These are phyloP conservation scores for Plasmodium ovale DNA, from an alignment of 169 alveolate species.

Conservation along the genomic window DNA sequence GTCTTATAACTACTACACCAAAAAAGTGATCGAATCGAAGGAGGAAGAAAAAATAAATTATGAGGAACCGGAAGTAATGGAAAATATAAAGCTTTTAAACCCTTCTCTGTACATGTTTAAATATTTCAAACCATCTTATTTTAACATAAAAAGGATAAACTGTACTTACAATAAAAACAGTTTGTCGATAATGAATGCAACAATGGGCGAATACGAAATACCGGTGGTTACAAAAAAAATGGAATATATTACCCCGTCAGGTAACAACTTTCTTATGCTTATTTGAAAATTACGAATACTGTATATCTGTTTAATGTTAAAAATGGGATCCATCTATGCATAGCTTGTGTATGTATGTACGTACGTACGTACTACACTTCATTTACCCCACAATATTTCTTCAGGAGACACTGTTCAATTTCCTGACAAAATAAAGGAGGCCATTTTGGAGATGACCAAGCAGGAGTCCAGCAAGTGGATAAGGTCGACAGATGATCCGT, in stretches of 20 bases:
- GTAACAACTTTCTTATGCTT: conserved; percentile 17
- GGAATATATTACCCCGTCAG: conserved; percentile 71
- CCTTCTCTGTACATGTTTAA: conserved; percentile 74
- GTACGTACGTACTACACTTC: not conserved
- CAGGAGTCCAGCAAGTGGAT: conserved; percentile 60
- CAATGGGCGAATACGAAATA: conserved; percentile 66
- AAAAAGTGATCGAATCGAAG: conserved; percentile 18
- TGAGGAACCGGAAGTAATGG: conserved; percentile 69
- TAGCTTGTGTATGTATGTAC: not conserved
- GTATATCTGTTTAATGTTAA: too few relatives aligned
- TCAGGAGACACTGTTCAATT: conserved; percentile 62
- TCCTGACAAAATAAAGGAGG: conserved; percentile 59
- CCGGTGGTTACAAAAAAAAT: conserved; percentile 41
- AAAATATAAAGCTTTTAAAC: conserved; percentile 30
- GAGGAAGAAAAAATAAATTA: conserved; percentile 23
- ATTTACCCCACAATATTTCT: conserved; percentile 2
- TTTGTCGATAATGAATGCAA: conserved; percentile 72
- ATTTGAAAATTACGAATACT: not conserved
- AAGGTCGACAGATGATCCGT: conserved; percentile 72
- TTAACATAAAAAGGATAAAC: conserved; percentile 59
- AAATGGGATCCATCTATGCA: not conserved
- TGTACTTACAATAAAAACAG: conserved; percentile 75
- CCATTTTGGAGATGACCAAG: conserved; percentile 48
- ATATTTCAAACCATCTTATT: conserved; percentile 75
- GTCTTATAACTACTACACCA: conserved; percentile 16